Base-by-base conservation (phyloP, 176 grass and related monocot species). In the Avena eriantha region DNA sequence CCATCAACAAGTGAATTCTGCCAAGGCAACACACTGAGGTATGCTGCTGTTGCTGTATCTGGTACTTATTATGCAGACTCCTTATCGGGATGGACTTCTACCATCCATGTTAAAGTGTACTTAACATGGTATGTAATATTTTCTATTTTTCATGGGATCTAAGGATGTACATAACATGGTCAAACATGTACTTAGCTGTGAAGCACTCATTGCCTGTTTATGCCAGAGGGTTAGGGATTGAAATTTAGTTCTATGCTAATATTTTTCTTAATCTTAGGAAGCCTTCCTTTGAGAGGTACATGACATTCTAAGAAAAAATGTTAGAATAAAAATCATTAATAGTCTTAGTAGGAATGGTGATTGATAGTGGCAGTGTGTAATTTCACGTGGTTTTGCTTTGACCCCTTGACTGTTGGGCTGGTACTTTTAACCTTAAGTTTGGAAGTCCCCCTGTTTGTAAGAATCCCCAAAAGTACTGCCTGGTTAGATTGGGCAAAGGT, bases 1-100 rank as follows among this genome's bases (percentile, higher is more conserved):
- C 72, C 47, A 17, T 59, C 78, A 63, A 14, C 66, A 76, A 94
- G 56, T 66, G 88, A 92, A 86, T 89, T 91, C 69, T 84, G 82
- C 78, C 89, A 83, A 69, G 78, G 93, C 56, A 82, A 76, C 73
- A 94, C 92, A 61, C 87, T 94, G 76, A 96, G 97, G 97, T 97
- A 93, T 81, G 57, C n/a, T 49, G 54, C 41, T 84, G 16, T 64
- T 66, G 48, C 49, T 87, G 26, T 80, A 50, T 87, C 18, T 43
- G 57, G 68, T 23, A 84, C 75, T 31, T 53, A 47, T 59, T 75
- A 67, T 14, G 26, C 26, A 58, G 55, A 83, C 24, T 75, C 57
- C 77, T 57, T 56, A 75, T 71, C 57, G 19, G 19, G 66, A 68
- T 61, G 33, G 17, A 50, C 18, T 50, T 48, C 22, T 65, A 31